phyloP scores from a whole-genome alignment of 768 basidiomycete genomes.

The Mycena galopus region DNA sequence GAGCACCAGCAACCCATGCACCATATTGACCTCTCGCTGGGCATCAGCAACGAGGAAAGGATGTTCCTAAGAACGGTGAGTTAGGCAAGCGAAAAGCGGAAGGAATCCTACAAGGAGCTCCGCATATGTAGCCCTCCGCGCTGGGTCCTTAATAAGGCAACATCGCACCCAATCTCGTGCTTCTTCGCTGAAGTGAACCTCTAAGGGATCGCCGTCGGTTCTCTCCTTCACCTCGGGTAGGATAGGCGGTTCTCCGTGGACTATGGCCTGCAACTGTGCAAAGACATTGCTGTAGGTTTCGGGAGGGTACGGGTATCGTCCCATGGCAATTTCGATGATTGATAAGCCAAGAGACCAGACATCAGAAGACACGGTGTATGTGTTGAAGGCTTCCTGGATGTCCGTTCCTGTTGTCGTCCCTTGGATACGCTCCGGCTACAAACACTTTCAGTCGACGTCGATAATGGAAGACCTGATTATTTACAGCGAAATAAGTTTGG shows the following conservation, averaged over 20 bases:
- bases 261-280: constrained; percentile 95
- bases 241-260: constrained; percentile 92
- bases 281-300: constrained; percentile 98
- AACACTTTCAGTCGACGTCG: constrained; percentile 8
- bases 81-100: neutral
- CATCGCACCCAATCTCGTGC: constrained; percentile 87
- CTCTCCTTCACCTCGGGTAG: constrained; percentile 77
- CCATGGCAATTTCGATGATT: constrained; percentile 93
- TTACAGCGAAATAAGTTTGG: constrained; percentile 97
- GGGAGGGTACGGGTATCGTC: constrained; percentile 95
- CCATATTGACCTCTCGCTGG: constrained; percentile 83
- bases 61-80: constrained; percentile 65
- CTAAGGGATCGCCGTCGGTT: constrained; percentile 26
- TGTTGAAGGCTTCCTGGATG: constrained; percentile 84
- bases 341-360: constrained; percentile 97
- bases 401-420: constrained; percentile 66
- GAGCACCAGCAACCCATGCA: constrained; percentile 80
- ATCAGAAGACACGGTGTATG: constrained; percentile 97
- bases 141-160: constrained; percentile 87
- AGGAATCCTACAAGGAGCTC: constrained; percentile 75
- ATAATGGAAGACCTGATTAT: constrained; percentile 40
- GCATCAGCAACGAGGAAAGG: constrained; percentile 79
- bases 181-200: constrained; percentile 53
- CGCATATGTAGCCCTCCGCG: constrained; percentile 83
- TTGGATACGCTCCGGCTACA: constrained; percentile 94